Evolutionary conservation across 2,329 filamentous ascomycete genomes (phyloP).

Genomic region (Aspergillaceae sp.): DNA sequence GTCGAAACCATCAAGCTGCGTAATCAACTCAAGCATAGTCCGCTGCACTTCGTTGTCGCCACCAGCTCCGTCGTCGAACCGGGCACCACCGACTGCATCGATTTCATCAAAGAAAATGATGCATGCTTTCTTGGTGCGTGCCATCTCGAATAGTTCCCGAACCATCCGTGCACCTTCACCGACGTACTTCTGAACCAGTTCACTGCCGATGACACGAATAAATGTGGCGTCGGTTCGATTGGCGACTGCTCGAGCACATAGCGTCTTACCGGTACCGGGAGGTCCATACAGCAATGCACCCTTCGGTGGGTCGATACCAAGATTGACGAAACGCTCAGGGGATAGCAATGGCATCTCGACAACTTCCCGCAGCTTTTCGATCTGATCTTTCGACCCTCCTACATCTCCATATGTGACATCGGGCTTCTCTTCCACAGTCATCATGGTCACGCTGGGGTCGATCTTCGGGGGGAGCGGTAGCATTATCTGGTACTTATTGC

Average conservation of each 20-base stretch:
- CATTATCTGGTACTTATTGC: slow-evolving; percentile 99
- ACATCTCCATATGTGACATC: slow-evolving; percentile 99
- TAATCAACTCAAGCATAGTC: slow-evolving; percentile 97
- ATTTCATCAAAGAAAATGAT: slow-evolving; percentile 99
- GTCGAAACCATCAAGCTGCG: slow-evolving; percentile 93
- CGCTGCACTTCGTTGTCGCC: slow-evolving; percentile 96
- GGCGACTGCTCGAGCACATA: slow-evolving; percentile 92
- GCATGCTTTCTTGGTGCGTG: slow-evolving; percentile 96
- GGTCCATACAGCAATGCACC: slow-evolving; percentile 93
- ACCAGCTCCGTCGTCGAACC: slow-evolving; percentile 92
- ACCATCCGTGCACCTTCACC: slow-evolving; percentile 98
- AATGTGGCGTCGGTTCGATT: slow-evolving; percentile 98
- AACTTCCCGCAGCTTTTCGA: slow-evolving; percentile 96
- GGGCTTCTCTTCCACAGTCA: slow-evolving; percentile 99
- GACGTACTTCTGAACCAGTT: slow-evolving; percentile 97
- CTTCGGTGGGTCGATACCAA: slow-evolving; percentile 98
- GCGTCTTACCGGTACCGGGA: slow-evolving; percentile 96
- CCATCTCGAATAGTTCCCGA: slow-evolving; percentile 98
- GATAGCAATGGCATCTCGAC: slow-evolving; percentile 97
- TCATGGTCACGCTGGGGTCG: slow-evolving; percentile 98
- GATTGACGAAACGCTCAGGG: slow-evolving; percentile 91
- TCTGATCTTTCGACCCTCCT: slow-evolving; percentile 98
- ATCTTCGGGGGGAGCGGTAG: slow-evolving; percentile 95
- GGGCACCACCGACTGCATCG: slow-evolving; percentile 87
- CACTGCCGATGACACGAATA: slow-evolving; percentile 95